phyloP scores from a whole-genome alignment of 768 basidiomycete species.

The Neoboletus magnificus region DNA sequence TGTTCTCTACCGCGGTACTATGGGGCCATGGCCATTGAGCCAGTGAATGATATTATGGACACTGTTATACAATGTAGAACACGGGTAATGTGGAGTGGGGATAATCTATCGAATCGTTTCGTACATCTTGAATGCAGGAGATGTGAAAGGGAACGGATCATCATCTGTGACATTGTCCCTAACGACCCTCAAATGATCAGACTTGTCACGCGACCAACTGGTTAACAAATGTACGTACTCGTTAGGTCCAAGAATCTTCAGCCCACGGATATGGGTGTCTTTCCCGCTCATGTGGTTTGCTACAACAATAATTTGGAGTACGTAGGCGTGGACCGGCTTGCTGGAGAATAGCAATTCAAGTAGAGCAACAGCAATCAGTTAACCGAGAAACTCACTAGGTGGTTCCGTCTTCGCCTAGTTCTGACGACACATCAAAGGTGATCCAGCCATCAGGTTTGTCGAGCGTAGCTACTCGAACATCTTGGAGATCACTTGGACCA shows the following conservation, averaged over 20 bases:
- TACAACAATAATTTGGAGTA: slow-evolving; percentile 85
- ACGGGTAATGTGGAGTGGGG: slow-evolving; percentile 22
- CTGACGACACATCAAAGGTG: slow-evolving; percentile 78
- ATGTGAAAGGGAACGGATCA: slow-evolving; percentile 71
- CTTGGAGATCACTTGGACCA: slow-evolving; percentile 86
- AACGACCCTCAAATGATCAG: slow-evolving; percentile 1
- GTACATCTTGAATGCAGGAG: slow-evolving; percentile 68
- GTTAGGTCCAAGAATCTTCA: slow-evolving; percentile 80
- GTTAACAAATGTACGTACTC: slow-evolving; percentile 48
- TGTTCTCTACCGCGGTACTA: not conserved
- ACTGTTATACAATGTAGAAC: slow-evolving; percentile 27
- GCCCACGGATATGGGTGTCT: slow-evolving; percentile 94
- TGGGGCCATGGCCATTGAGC: not conserved
- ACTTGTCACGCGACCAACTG: not conserved
- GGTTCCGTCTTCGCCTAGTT: slow-evolving; percentile 73
- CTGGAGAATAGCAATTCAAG: slow-evolving; percentile 37
- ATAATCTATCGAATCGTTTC: slow-evolving; percentile 63
- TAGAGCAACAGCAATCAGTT: not conserved
- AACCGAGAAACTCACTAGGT: slow-evolving; percentile 57
- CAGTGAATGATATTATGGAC: slow-evolving; percentile 11
- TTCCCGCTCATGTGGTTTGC: slow-evolving; percentile 98
- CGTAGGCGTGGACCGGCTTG: slow-evolving; percentile 83
- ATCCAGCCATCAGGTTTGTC: slow-evolving; percentile 96
- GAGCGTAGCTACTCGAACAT: slow-evolving; percentile 79
- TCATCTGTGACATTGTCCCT: slow-evolving; percentile 51